Base-by-base conservation (phyloP, 2,329 filamentous ascomycete genomes). In the Setomelanomma holmii region DNA sequence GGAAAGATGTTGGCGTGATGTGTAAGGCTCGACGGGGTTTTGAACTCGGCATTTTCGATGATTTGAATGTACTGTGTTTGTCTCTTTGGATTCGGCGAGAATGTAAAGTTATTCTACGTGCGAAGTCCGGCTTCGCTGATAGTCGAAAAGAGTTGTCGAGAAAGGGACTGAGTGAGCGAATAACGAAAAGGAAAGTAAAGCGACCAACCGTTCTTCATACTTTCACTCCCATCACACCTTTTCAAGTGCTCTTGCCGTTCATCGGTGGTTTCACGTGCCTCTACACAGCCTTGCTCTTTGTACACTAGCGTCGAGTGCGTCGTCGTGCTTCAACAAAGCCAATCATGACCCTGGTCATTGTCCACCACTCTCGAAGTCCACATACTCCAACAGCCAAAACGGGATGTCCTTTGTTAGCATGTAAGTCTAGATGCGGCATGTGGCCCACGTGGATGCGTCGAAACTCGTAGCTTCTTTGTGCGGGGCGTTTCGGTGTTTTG, bases 1-100 rank as follows among this genome's bases (percentile, higher is more conserved):
- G 76, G 68, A 75, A 79, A 6, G 77, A 76, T 1, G 71, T 57
- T 5, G 76, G 67, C 16, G 67, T 64, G 44, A 79, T 76, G 14
- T 60, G 56, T 2, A 64, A 48, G 30, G n/a, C 16, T 10, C 34
- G 6, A 7, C 24, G 24, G 6, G 24, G 24, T 30, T 30, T 30
- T n/a, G n/a, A n/a, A n/a, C n/a, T n/a, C 7, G 24, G 24, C 24
- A 30, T 30, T 12, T 30, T 30, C n/a, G n/a, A n/a, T n/a, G n/a
- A n/a, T n/a, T n/a, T n/a, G n/a, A n/a, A n/a, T n/a, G n/a, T n/a
- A n/a, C n/a, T 30, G 27, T 14, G 27, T 30, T 30, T 8, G 27
- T 30, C 27, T 30, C 27, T 14, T 14, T 10, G 10, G 27, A 3
- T 30, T 30, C 27, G 24, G 24, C 12, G 12, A 27, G 24, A 14